These are phyloP conservation scores for Nicotiana tabacum DNA, from an alignment of 257 asterid species.

Conservation along the genomic window DNA sequence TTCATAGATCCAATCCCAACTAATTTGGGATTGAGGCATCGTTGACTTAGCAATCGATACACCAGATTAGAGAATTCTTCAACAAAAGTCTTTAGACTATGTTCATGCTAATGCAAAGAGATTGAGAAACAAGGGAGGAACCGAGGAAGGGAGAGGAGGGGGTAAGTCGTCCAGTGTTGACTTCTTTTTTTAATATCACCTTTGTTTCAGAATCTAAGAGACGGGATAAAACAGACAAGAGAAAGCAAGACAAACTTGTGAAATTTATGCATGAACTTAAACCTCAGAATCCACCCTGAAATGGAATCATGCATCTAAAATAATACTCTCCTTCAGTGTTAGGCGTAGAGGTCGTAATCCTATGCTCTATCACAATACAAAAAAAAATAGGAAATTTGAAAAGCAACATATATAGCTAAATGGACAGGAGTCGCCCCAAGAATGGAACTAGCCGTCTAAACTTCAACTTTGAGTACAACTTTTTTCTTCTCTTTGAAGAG, in stretches of 20 bases:
- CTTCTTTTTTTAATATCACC: neutral
- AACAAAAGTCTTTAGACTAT: neutral
- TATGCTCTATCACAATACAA: neutral
- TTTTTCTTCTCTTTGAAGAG: neutral
- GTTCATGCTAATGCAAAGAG: neutral
- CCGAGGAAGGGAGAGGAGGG: neutral
- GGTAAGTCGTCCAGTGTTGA: neutral
- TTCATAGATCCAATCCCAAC: neutral
- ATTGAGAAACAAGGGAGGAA: neutral
- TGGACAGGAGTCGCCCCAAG: neutral
- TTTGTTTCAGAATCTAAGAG: neutral
- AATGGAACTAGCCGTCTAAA: neutral
- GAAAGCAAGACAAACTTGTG: neutral
- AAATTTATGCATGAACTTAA: neutral
- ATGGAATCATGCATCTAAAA: neutral
- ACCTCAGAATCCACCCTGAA: neutral
- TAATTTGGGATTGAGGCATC: neutral
- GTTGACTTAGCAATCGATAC: neutral
- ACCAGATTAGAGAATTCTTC: constrained; percentile 1
- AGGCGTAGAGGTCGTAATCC: neutral
- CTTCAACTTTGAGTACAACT: neutral
- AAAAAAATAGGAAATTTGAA: neutral
- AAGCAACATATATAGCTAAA: neutral
- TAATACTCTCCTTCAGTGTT: neutral
- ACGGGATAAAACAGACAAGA: neutral